phyloP scores from a whole-genome alignment of 257 asterid species.

The Salvia hispanica region DNA sequence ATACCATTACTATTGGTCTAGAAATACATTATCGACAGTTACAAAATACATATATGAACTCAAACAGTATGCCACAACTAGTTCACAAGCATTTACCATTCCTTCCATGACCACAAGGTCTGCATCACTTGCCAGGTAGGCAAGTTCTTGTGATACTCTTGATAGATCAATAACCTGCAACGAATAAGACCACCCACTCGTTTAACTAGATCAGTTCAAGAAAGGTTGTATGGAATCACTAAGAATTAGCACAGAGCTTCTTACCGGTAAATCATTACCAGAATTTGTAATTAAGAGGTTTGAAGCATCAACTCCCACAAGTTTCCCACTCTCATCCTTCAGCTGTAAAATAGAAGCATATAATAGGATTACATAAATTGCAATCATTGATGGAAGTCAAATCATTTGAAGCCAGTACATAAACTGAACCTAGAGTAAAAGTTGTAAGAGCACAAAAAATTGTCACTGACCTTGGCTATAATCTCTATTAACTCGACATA shows the following conservation, averaged over 20 bases:
- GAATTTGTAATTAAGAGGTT: constrained; percentile 86
- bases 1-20: not conserved
- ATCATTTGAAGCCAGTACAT: not conserved
- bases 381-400: no score
- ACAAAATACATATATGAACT: not conserved
- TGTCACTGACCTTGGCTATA: constrained; percentile 60
- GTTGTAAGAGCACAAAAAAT: constrained; percentile 19
- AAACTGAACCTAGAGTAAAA: constrained; percentile 31
- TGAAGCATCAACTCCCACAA: constrained; percentile 78
- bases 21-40: constrained; percentile 6
- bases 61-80: constrained; percentile 1
- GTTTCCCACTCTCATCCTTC: constrained; percentile 82
- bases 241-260: constrained; percentile 35
- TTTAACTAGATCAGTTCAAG: constrained; percentile 25
- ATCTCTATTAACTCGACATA: constrained; percentile 76
- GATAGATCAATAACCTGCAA: constrained; percentile 81
- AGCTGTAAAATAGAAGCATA: constrained; percentile 49
- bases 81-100: constrained; percentile 59
- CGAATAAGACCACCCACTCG: constrained; percentile 26
- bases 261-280: constrained; percentile 94
- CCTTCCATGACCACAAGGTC: constrained; percentile 97
- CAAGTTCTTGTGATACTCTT: constrained; percentile 88
- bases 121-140: constrained; percentile 83
- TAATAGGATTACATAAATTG: not conserved
- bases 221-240: constrained; percentile 6